Percentiles rank a stretch among this genome's conserved stretches.
Conservation (phyloP, 2,329 filamentous ascomycete species). For the Penicillium freii region DNA sequence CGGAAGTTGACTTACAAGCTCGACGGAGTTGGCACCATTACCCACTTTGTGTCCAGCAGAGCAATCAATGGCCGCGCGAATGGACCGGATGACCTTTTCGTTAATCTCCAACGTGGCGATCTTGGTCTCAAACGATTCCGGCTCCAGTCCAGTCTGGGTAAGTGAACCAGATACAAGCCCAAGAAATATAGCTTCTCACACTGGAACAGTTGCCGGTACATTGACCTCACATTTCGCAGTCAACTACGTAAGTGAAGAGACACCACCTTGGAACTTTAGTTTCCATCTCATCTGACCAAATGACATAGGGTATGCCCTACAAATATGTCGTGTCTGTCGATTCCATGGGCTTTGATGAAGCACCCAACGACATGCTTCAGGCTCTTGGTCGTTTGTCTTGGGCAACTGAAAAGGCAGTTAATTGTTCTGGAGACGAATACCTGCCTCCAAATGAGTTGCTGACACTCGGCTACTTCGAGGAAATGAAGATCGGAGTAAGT, state of each 20-base stretch:
- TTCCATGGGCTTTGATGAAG: constrained; percentile 44
- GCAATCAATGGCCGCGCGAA: constrained; percentile 50
- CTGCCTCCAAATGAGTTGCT: constrained; percentile 57
- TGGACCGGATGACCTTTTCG: constrained; percentile 63
- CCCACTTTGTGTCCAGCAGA: constrained; percentile 58
- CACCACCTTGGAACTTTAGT: background rate
- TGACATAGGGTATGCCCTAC: constrained; percentile 54
- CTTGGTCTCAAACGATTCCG: constrained; percentile 49
- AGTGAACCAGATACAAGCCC: constrained; percentile 9
- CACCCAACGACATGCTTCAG: constrained; percentile 43
- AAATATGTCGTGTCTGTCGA: constrained; percentile 56
- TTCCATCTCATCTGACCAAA: background rate
- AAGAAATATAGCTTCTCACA: background rate
- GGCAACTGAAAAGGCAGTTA: constrained; percentile 48
- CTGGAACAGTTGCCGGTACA: constrained; percentile 34
- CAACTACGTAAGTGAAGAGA: constrained; percentile 45
- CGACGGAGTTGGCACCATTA: constrained; percentile 46
- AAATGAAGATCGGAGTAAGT: constrained; percentile 53
- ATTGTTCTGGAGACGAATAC: constrained; percentile 20
- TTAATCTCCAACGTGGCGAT: constrained; percentile 45
- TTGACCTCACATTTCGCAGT: constrained; percentile 49
- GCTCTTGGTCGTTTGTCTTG: constrained; percentile 54
- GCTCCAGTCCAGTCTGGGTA: constrained; percentile 35
- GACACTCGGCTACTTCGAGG: constrained; percentile 55
- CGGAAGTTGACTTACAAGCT: constrained; percentile 36